Base-by-base conservation (phyloP, 2,329 filamentous ascomycete genomes). In the Mollisia scopiformis region DNA sequence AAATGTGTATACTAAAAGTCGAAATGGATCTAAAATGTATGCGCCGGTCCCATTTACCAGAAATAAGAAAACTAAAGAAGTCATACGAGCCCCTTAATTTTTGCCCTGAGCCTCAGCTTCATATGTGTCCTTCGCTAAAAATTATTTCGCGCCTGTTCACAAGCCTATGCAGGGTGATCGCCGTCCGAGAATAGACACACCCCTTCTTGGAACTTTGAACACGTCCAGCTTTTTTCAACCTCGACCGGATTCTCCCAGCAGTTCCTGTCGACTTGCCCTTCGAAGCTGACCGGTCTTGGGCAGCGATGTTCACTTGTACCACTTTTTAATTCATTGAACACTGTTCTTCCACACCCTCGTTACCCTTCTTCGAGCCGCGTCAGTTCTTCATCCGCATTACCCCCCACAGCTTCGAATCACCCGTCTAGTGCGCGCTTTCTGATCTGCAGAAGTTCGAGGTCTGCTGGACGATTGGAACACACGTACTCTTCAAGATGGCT, bases 261-360 rank as follows among this genome's bases (percentile, higher is more conserved):
- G 25, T 62, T 64, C 43, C 62, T 56, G 46, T 46, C 49, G 37
- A 57, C 23, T 53, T 49, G 61, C 57, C 52, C 56, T 55, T 64
- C 50, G 31, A 50, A 46, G 55, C 57, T 63, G 58, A 46, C 63
- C 47, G 23, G 23, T 63, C 58, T 62, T 65, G 62, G 67, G 67
- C 64, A 63, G 67, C 69, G 55, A 72, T 72, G 69, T 63, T 54
- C 66, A 70, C 63, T 70, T 68, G 58, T 61, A 62, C 53, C 60
- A 46, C 58, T 60, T 68, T 68, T 67, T 67, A 68, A 62, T 67
- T 62, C 4, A 53, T 43, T 51, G 8, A 47, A 41, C 54, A 61
- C 54, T 47, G 55, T 58, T 62, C 51, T 65, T 68, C 65, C 66
- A 27, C 43, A 47, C 43, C 11, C 25, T 47, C 43, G 11, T 47